phyloP scores from a whole-genome alignment of 306 rosid species.

The Corylus avellana region DNA sequence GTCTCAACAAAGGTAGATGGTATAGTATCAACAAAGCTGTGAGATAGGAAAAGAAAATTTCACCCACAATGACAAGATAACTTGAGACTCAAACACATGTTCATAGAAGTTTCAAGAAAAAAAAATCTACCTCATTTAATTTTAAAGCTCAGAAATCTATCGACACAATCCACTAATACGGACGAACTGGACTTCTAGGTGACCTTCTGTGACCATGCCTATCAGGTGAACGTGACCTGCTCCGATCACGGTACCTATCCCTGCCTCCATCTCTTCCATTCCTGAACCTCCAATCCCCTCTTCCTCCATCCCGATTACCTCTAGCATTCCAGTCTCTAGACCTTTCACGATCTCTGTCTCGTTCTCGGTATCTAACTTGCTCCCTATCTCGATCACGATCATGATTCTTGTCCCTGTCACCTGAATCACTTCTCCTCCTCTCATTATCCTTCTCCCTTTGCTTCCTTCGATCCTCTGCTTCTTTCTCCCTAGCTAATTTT shows the following conservation, averaged over 20 bases:
- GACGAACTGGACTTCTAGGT: constrained; percentile 73
- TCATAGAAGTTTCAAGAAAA: constrained; percentile 68
- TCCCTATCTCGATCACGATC: constrained; percentile 77
- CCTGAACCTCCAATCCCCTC: constrained; percentile 77
- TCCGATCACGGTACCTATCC: constrained; percentile 72
- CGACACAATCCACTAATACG: constrained; percentile 64
- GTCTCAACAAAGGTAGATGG: constrained; percentile 88
- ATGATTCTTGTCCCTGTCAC: constrained; percentile 69
- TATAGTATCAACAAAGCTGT: constrained; percentile 86
- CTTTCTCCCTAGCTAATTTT: constrained; percentile 77
- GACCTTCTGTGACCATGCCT: constrained; percentile 70
- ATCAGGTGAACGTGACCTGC: constrained; percentile 91
- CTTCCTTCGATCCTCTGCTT: constrained; percentile 82
- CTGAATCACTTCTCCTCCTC: constrained; percentile 68
- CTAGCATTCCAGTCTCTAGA: constrained; percentile 72
- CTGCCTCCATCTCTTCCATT: constrained; percentile 86
- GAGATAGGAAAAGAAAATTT: constrained; percentile 72
- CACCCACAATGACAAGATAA: constrained; percentile 68
- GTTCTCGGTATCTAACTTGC: constrained; percentile 68
- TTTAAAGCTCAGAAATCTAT: constrained; percentile 80
- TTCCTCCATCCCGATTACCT: constrained; percentile 69
- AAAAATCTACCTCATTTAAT: constrained; percentile 86
- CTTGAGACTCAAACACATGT: constrained; percentile 59
- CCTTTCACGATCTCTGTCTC: constrained; percentile 72
- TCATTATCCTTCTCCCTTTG: constrained; percentile 78